These are phyloP conservation scores for Polyporus arcularius DNA, from an alignment of 768 basidiomycete species.

Conservation along the genomic window DNA sequence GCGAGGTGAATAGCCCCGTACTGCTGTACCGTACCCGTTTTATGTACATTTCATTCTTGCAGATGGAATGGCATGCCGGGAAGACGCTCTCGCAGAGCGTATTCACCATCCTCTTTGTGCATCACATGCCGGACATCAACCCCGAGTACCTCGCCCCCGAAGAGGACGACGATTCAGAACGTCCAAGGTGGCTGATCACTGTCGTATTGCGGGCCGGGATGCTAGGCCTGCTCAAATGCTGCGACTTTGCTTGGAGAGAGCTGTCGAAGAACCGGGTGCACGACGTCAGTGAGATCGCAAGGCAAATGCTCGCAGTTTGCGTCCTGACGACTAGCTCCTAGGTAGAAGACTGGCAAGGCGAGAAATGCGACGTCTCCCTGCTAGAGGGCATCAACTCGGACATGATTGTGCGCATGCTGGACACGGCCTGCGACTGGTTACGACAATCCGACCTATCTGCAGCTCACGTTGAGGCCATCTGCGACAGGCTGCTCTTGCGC, in stretches of 20 bases:
- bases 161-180: slow-evolving; percentile 41
- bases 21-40: slow-evolving; percentile 9
- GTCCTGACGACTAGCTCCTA: slow-evolving; percentile 30
- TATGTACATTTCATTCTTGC: slow-evolving; percentile 20
- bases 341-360: slow-evolving; percentile 89
- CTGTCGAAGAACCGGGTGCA: slow-evolving; percentile 71
- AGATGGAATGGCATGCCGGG: slow-evolving; percentile 91
- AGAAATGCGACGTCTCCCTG: slow-evolving; percentile 82
- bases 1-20: slow-evolving; percentile 59
- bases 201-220: slow-evolving; percentile 68
- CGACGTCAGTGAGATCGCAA: slow-evolving; percentile 57
- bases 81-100: slow-evolving; percentile 86
- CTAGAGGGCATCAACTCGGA: slow-evolving; percentile 62
- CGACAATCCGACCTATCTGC: slow-evolving; percentile 15
- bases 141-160: slow-evolving; percentile 50
- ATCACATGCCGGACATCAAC: slow-evolving; percentile 61
- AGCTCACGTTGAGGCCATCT: slow-evolving; percentile 42
- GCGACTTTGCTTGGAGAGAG: slow-evolving; percentile 82
- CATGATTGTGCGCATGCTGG: slow-evolving; percentile 54
- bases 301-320: slow-evolving; percentile 2
- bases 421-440: slow-evolving; percentile 66
- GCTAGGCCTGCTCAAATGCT: slow-evolving; percentile 74
- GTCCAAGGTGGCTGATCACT: slow-evolving; percentile 65
- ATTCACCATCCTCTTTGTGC: slow-evolving; percentile 75
- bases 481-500: slow-evolving; percentile 55